Base-by-base conservation (phyloP, 345 rosid species). In the Hypericum perforatum region DNA sequence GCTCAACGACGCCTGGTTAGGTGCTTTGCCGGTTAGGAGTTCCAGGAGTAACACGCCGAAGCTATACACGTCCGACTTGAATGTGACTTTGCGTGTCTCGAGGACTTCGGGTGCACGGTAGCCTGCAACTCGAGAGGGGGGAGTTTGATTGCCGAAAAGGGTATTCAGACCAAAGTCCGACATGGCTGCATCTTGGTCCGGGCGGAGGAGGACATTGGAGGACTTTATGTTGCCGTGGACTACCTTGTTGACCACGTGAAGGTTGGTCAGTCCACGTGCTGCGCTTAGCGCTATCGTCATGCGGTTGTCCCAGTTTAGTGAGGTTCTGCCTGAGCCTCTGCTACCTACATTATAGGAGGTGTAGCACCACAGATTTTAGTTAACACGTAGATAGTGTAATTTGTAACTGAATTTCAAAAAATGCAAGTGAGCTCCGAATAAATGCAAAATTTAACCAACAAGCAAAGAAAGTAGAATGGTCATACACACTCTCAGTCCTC, bases 211-310 rank as follows among this genome's bases (percentile, higher is more conserved):
- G 58, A 91, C 57, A 69, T 91, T 91, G 66, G 96, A 91, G 29
- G 98, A 79, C 72, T 91, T 91, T 53, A 91, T 76, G 73, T 91
- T 91, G 43, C 98, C 98, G 12, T 91, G 98, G 57, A 82, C 77
- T 45, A 91, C 70, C 55, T 77, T 85, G 8, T 82, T 81, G 5
- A 73, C 62, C 32, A 67, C 76, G 16, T 91, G 98, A 54, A 91
- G 95, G 74, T 83, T 74, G 0, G 90, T 76, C 6, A 88, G 53
- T 16, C 96, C 98, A 68, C 89, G 68, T 0, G 88, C 98, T 0
- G 95, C 63, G 11, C 84, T 79, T 38, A 72, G 45, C 4, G 96
- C 96, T 32, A 87, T 76, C 66, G 74, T 82, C 80, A 85, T 79
- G 37, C 98, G 70, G 67, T 63, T 82, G 63, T 88, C 94, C 98